Evolutionary conservation across 352 stramenopile genomes (phyloP), one percentile per base, ranked within the genome.

Genomic region (Phytophthora sansomeana): DNA sequence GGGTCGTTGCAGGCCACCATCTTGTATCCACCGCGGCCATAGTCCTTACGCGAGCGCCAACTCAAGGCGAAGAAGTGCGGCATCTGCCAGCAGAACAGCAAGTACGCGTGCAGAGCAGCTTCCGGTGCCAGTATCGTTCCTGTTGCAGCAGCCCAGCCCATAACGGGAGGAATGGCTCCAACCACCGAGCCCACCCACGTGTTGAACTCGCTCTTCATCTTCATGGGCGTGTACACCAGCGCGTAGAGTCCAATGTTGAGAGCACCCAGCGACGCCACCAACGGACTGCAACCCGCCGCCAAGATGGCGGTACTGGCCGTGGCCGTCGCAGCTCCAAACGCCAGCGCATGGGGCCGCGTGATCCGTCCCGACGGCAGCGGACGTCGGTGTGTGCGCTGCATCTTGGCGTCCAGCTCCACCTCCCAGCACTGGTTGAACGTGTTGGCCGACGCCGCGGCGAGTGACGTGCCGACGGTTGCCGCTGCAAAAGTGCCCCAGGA

Each of bases 341-440:
- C 74, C 6, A 97, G 42, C 5, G 92, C 97, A 46, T 98, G 90
- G 24, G 69, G 56, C 29, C 74, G 77, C 32, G 90, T 88, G 63
- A 96, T 91, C 43, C 75, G 78, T 28, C 93, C 93, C 10, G 89
- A 91, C 7, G 98, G 97, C 21, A 99, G 74, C 32, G 97, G 97
- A 28, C 98, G 88, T 57, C 94, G 83, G 63, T 90, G 85, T 19
- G 98, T 99, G 39, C 98, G 90, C 74, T 98, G 97, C 98, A 99
- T 99, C 67, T 89, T 89, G 28, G 75, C 65, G 83, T 99, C 98
- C 36, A 96, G 87, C 38, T 98, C 83, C 24, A 96, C 77, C 74
- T 99, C 98, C 67, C 97, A 97, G 49, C 98, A 90, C 79, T 99
- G 98, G 89, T 99, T 99, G 63, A 99, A 98, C 28, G 97, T 98